These are phyloP conservation scores for Ganoderma resinaceum DNA, from an alignment of 1,284 basidiomycete genomes.

Conservation along the genomic window DNA sequence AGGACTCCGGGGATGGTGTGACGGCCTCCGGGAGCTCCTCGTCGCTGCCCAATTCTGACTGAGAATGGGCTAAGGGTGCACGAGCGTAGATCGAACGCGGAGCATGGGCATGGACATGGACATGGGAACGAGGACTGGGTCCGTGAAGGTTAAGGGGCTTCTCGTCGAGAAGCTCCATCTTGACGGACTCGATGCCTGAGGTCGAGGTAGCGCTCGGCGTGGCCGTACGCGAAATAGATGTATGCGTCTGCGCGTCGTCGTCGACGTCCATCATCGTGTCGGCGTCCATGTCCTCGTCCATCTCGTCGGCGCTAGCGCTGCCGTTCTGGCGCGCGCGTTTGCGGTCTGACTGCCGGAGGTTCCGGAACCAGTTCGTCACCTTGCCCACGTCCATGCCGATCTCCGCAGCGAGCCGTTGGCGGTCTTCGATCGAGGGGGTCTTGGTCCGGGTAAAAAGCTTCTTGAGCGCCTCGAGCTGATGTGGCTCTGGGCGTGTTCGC, in stretches of 20 bases:
- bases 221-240: constrained; percentile 36
- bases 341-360: constrained; percentile 75
- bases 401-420: constrained; percentile 71
- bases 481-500: constrained; percentile 77
- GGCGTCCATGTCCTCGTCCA: constrained; percentile 31
- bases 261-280: constrained; percentile 32
- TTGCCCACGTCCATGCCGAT: constrained; percentile 82
- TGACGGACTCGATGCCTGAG: constrained; percentile 44
- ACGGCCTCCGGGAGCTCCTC: constrained; percentile 72
- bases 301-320: constrained; percentile 37
- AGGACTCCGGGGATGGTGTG: constrained; percentile 68
- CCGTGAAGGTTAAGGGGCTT: constrained; percentile 10
- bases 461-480: constrained; percentile 77
- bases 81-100: constrained; percentile 35
- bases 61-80: constrained; percentile 36
- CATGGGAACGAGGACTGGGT: background rate
- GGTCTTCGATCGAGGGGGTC: constrained; percentile 83
- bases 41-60: constrained; percentile 65
- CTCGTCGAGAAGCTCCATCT: constrained; percentile 46
- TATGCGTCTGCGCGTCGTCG: constrained; percentile 38
- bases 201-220: constrained; percentile 33
- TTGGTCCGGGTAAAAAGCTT: constrained; percentile 68
- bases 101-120: background rate
- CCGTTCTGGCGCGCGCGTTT: constrained; percentile 51
- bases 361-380: constrained; percentile 88